Conservation (phyloP, 2,329 filamentous ascomycete species). For the Sporothrix dimorphospora region DNA sequence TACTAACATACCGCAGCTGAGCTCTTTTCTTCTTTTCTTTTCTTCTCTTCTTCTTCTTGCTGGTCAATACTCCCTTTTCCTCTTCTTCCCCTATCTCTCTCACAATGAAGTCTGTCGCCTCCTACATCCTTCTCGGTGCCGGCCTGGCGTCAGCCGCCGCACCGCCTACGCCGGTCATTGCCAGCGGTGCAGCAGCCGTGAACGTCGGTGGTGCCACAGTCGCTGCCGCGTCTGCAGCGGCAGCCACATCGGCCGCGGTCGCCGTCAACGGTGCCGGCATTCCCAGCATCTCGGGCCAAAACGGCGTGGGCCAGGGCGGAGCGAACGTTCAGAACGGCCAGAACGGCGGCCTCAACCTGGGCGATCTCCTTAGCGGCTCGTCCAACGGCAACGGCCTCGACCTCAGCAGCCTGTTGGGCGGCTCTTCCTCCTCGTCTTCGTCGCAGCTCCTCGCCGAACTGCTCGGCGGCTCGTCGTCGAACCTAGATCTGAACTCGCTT, state of each 20-base stretch:
- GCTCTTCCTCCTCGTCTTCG: not conserved
- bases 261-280: slow-evolving; percentile 21
- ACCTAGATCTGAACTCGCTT: not conserved
- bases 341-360: slow-evolving; percentile 14
- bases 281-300: slow-evolving; percentile 28
- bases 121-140: slow-evolving; percentile 36
- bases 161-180: slow-evolving; percentile 21
- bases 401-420: slow-evolving; percentile 29
- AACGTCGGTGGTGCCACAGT: slow-evolving; percentile 17
- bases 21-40: slow-evolving; percentile 28
- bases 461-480: not conserved
- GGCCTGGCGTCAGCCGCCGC: slow-evolving; percentile 38
- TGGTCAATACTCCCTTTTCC: not conserved
- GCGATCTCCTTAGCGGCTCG: slow-evolving; percentile 21
- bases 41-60: not conserved
- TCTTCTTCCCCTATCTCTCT: slow-evolving; percentile 18
- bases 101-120: slow-evolving; percentile 36
- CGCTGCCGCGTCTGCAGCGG: not conserved
- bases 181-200: slow-evolving; percentile 13
- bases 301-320: not conserved
- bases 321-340: not conserved
- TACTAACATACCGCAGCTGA: slow-evolving; percentile 29
- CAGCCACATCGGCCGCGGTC: not conserved
- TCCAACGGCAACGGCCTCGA: slow-evolving; percentile 30
- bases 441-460: not conserved